Base-by-base conservation (phyloP, 306 rosid genomes). In the Vigna hirtella region DNA sequence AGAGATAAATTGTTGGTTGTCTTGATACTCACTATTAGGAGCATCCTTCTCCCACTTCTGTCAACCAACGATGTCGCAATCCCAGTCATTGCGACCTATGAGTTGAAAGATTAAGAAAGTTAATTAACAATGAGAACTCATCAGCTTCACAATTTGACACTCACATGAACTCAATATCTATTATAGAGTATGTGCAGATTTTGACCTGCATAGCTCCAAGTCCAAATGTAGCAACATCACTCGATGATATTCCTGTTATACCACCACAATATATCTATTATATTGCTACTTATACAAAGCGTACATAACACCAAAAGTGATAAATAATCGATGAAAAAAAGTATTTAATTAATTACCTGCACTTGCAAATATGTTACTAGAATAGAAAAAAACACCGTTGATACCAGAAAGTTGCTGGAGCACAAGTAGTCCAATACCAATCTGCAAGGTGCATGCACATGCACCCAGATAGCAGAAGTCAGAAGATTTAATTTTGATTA, bases 371-470 rank as follows among this genome's bases (percentile, higher is more conserved):
- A 92, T 92, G 73, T 79, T 85, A 62, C 92, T 87, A 24, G 97
- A 78, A 74, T 92, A 90, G 92, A 89, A 86, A 28, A 92, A 76
- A 55, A 92, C 92, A 1, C 86, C 92, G 70, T 90, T 90, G 79
- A 90, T 89, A 62, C 96, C 97, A 77, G 86, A 65, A 26, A 90
- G 88, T 73, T 92, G 96, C 66, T 92, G 96, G 10, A 92, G 88
- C 73, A 90, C 50, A 53, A 89, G 96, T 65, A 90, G 81, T 75
- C 91, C 93, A 72, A 89, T 76, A 48, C 93, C 90, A 30, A 92
- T 77, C 93, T 92, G 82, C 83, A 76, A 11, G 2, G 72, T 76
- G 11, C 15, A 77, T 67, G 53, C 70, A 78, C 55, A 77, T 67
- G 53, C 70, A 78, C 55, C 18, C 18, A 18, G 30, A 56, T 45